phyloP scores from a whole-genome alignment of 2,329 filamentous ascomycete species.

The Pleomassaria siparia region DNA sequence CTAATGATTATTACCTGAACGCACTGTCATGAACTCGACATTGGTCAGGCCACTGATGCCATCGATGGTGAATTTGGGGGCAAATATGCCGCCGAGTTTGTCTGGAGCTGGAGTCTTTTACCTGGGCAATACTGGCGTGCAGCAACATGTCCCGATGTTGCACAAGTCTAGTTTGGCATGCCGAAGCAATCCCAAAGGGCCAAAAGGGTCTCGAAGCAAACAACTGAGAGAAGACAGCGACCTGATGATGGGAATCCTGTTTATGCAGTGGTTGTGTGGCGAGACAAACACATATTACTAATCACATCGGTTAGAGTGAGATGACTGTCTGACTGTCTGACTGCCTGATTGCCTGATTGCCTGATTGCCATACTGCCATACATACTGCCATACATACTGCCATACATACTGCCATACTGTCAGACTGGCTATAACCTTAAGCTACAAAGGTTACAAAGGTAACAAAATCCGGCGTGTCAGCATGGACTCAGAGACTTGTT shows the following conservation, averaged over 20 bases:
- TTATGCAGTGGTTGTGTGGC: conserved; percentile 3
- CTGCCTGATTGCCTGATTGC: too few species aligned
- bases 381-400: too few species aligned
- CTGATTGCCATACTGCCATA: too few species aligned
- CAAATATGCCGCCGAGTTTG: background rate
- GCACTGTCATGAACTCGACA: conserved; percentile 8
- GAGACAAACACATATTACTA: too few species aligned
- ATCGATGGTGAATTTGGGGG: background rate
- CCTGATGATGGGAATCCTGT: conserved; percentile 2
- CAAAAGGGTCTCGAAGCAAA: background rate
- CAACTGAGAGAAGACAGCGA: too few species aligned
- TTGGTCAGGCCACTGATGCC: conserved; percentile 9
- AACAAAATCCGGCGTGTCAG: background rate
- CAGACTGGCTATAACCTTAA: too few species aligned
- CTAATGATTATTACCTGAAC: background rate
- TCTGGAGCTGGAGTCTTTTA: conserved; percentile 2
- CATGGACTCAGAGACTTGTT: background rate
- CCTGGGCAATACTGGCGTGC: conserved; percentile 4
- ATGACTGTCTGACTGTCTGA: too few species aligned
- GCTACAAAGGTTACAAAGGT: too few species aligned
- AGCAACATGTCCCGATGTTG: conserved; percentile 9
- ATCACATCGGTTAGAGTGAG: too few species aligned
- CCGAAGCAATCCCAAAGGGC: too few species aligned
- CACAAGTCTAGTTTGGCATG: conserved; percentile 6
- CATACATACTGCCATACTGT: too few species aligned